A percentile compares a stretch with the other conserved stretches of the same genome.
These are phyloP conservation scores for Phytopythium montanum DNA, from an alignment of 352 stramenopile genomes.

Conservation along the genomic window DNA sequence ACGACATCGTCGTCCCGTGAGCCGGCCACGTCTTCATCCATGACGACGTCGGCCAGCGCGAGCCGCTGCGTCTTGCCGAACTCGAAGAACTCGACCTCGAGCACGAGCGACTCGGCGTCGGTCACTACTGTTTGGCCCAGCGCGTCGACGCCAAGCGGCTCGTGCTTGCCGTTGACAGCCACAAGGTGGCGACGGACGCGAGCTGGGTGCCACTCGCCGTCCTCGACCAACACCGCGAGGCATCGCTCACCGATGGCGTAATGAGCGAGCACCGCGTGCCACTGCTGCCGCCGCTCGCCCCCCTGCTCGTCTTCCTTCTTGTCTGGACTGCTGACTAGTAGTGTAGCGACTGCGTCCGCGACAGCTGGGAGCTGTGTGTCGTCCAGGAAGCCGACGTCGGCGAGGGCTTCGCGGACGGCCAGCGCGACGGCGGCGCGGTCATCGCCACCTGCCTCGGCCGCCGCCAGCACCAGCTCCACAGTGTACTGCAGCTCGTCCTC, in stretches of 20 bases:
- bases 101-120: conserved; percentile 16
- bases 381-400: conserved; percentile 39
- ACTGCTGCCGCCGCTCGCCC: conserved; percentile 13
- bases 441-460: conserved; percentile 27
- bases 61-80: conserved; percentile 72
- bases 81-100: conserved; percentile 77
- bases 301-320: conserved; percentile 20
- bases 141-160: conserved; percentile 10
- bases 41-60: conserved; percentile 50
- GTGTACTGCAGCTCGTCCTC: conserved; percentile 61
- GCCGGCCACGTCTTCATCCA: conserved; percentile 69
- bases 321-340: conserved; percentile 11
- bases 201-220: conserved; percentile 71
- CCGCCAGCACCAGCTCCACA: conserved; percentile 54
- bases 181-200: conserved; percentile 42
- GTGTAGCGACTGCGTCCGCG: conserved; percentile 16
- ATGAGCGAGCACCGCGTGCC: conserved; percentile 18
- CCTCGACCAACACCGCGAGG: conserved; percentile 61
- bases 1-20: conserved; percentile 40
- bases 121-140: conserved; percentile 1
- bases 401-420: conserved; percentile 38
- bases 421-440: conserved; percentile 18
- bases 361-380: conserved; percentile 11
- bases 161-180: neutral
- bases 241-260: conserved; percentile 61